Evolutionary conservation across 2,329 filamentous ascomycete genomes (phyloP), one percentile per base, ranked within the genome.

Genomic region (Rhinocladiella similis): DNA sequence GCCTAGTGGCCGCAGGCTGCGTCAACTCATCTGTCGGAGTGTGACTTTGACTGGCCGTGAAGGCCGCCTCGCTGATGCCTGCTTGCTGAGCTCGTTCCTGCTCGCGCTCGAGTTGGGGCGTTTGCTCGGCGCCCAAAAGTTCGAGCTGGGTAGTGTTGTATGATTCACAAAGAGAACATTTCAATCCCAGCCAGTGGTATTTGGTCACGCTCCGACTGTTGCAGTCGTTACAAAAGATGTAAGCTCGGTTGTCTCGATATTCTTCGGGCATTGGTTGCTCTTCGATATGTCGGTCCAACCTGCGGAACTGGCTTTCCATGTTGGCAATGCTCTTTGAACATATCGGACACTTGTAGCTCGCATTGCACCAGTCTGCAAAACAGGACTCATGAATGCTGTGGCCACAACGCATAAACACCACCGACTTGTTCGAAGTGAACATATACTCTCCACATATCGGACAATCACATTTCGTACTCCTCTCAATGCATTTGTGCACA

Each of bases 241-340:
- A 83, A 13, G 91, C 93, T 60, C 86, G 86, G 4, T 90, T 91
- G 66, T 91, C 85, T 59, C 78, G 80, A 67, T 92, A 96, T 62
- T 95, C 89, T 5, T 80, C 75, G 0, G 94, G 94, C 91, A 99
- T 97, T 1, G 94, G 94, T 69, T 99, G 94, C 43, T 82, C 82
- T 62, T 89, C 83, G 58, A 99, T 96, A 48, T 91, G 87, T 50
- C 91, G 84, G 67, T 97, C 93, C 33, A 97, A 76, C 65, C 94
- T 94, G 47, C 91, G 86, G 76, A 97, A 99, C 65, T 95, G 89
- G 36, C 90, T 84, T 69, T 97, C 93, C 93, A 99, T 99, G 69
- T 97, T 97, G 63, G 91, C 85, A n/a, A 96, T 88, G 62, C 90
- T 96, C 73, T 94, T 96, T 75, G 88, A 96, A 80, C 94, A 99